Evolutionary conservation across 1,139 yeast genomes (phyloP).

Genomic region (Yamadazyma epiphylla): DNA sequence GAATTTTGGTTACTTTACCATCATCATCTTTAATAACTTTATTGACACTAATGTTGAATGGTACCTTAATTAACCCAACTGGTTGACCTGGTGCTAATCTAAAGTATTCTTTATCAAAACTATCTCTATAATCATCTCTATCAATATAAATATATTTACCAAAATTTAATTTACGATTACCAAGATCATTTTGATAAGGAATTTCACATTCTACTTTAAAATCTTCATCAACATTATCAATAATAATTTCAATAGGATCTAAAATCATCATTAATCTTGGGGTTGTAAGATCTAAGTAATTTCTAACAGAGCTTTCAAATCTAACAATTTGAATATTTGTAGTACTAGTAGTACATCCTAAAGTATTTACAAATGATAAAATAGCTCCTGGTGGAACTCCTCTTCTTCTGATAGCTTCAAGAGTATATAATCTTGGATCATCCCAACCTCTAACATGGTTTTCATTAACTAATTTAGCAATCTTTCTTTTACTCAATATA

Average conservation of each 20-base stretch:
- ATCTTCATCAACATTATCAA: slow-evolving; percentile 79
- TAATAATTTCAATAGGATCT: slow-evolving; percentile 78
- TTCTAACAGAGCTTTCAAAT: slow-evolving; percentile 86
- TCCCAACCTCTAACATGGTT: slow-evolving; percentile 93
- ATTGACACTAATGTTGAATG: slow-evolving; percentile 73
- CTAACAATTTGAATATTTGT: slow-evolving; percentile 87
- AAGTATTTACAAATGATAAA: slow-evolving; percentile 84
- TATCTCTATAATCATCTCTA: slow-evolving; percentile 79
- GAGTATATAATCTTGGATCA: slow-evolving; percentile 93
- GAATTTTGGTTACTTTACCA: slow-evolving; percentile 67
- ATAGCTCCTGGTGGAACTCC: slow-evolving; percentile 99
- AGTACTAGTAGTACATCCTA: slow-evolving; percentile 93
- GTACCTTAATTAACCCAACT: slow-evolving; percentile 94
- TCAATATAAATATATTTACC: slow-evolving; percentile 79
- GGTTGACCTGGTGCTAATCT: slow-evolving; percentile 92
- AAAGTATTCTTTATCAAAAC: slow-evolving; percentile 57
- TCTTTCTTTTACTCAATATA: slow-evolving; percentile 90
- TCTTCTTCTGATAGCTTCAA: slow-evolving; percentile 93
- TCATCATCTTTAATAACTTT: slow-evolving; percentile 57
- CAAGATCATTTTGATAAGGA: slow-evolving; percentile 76
- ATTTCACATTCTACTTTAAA: slow-evolving; percentile 66
- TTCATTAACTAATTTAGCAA: slow-evolving; percentile 84
- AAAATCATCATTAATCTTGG: slow-evolving; percentile 94
- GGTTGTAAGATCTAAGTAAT: slow-evolving; percentile 82
- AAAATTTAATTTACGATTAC: slow-evolving; percentile 74